Conservation (phyloP, 2,329 filamentous ascomycete genomes). For the Colletotrichum limetticola region DNA sequence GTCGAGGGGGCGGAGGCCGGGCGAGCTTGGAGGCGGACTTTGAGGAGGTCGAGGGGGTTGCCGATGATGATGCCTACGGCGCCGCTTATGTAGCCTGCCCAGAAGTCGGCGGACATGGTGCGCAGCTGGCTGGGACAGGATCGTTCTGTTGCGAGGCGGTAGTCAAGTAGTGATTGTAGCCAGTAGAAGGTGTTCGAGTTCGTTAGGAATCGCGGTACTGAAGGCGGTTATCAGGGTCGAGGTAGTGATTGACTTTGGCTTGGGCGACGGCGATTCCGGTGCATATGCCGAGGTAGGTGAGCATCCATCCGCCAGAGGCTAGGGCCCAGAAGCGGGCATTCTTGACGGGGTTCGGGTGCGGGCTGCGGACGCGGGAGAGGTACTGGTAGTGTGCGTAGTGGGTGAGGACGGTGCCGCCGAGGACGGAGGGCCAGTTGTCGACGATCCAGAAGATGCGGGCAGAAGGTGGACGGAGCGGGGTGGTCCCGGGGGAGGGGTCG, state of each 20-base stretch:
- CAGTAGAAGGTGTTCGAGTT: too few relatives aligned
- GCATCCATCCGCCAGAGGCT: slow-evolving; percentile 35
- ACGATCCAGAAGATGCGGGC: slow-evolving; percentile 30
- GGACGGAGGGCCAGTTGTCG: slow-evolving; percentile 34
- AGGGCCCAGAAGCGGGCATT: slow-evolving; percentile 37
- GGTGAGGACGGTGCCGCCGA: slow-evolving; percentile 31
- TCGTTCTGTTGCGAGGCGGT: too few relatives aligned
- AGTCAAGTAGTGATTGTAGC: too few relatives aligned
- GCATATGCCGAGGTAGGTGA: slow-evolving; percentile 34
- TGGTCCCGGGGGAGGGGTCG: slow-evolving; percentile 3
- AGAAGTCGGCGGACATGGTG: slow-evolving; percentile 87
- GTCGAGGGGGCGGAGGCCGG: not conserved
- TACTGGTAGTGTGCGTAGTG: slow-evolving; percentile 36
- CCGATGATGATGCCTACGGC: slow-evolving; percentile 70
- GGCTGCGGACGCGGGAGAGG: slow-evolving; percentile 29
- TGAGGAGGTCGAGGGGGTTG: slow-evolving; percentile 58
- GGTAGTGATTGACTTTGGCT: slow-evolving; percentile 32
- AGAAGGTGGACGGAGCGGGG: slow-evolving; percentile 31
- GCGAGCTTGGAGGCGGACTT: slow-evolving; percentile 81
- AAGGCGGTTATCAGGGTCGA: slow-evolving; percentile 21
- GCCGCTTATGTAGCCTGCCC: slow-evolving; percentile 91
- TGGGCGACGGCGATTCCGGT: slow-evolving; percentile 31
- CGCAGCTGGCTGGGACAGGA: not conserved
- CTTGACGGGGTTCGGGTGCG: slow-evolving; percentile 32
- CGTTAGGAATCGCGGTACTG: slow-evolving; percentile 20